These are phyloP conservation scores for Entomortierella beljakovae DNA, from an alignment of 192 early-diverging fungal species.

Conservation along the genomic window DNA sequence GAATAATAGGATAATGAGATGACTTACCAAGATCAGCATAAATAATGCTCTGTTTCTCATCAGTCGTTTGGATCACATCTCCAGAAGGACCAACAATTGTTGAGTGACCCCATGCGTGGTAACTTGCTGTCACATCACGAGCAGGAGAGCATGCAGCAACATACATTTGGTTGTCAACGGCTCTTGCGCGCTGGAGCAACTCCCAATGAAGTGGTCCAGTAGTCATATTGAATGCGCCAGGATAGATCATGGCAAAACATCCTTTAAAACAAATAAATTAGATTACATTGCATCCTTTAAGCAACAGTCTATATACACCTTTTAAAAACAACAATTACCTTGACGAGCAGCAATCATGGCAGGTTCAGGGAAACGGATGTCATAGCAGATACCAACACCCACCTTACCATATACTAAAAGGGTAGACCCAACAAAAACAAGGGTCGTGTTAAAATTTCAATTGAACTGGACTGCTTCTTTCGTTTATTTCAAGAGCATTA, in stretches of 20 bases:
- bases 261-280: slow-evolving; percentile 37
- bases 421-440: background rate
- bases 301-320: background rate
- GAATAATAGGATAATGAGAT: no score
- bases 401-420: slow-evolving; percentile 82
- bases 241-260: slow-evolving; percentile 95
- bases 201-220: slow-evolving; percentile 99
- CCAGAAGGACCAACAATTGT: slow-evolving; percentile 84
- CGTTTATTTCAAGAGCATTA: no score
- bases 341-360: slow-evolving; percentile 92
- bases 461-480: background rate
- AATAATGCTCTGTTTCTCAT: slow-evolving; percentile 82
- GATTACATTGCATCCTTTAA: background rate
- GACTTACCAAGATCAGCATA: slow-evolving; percentile 83
- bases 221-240: slow-evolving; percentile 95
- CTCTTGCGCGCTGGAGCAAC: slow-evolving; percentile 68
- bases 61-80: slow-evolving; percentile 61
- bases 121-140: slow-evolving; percentile 75
- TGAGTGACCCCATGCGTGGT: slow-evolving; percentile 96
- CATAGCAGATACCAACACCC: slow-evolving; percentile 97
- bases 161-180: slow-evolving; percentile 95
- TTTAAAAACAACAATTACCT: slow-evolving; percentile 43
- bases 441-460: background rate
- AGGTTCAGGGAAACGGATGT: slow-evolving; percentile 95
- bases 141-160: slow-evolving; percentile 98